phyloP scores from a whole-genome alignment of 805 yeast genomes.

The Saturnispora bothae region DNA sequence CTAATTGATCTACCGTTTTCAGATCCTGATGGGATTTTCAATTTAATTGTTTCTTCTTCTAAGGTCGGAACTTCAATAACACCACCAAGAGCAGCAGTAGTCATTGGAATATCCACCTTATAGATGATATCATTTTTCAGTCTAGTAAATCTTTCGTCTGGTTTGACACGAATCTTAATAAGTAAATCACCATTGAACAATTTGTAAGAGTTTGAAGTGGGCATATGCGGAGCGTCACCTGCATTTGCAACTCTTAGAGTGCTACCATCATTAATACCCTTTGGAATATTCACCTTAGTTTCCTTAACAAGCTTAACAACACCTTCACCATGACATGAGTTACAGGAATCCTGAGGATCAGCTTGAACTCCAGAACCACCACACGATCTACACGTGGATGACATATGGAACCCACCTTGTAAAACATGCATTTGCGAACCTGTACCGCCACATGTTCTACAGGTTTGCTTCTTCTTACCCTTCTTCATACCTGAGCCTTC shows the following conservation, averaged over 20 bases:
- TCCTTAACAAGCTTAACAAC: constrained; percentile 55
- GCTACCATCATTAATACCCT: constrained; percentile 81
- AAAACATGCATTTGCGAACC: constrained; percentile 80
- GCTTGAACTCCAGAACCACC: constrained; percentile 80
- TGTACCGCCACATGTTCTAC: constrained; percentile 84
- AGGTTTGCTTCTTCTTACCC: constrained; percentile 66
- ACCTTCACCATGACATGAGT: constrained; percentile 82
- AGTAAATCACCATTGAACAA: constrained; percentile 79
- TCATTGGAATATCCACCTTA: constrained; percentile 67
- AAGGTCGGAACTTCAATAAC: constrained; percentile 83
- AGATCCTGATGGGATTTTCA: constrained; percentile 78
- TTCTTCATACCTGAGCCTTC: constrained; percentile 75
- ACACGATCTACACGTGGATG: constrained; percentile 82
- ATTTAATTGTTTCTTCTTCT: constrained; percentile 56
- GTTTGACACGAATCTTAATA: constrained; percentile 66
- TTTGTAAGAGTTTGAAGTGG: constrained; percentile 60
- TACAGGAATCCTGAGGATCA: constrained; percentile 59
- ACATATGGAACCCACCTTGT: constrained; percentile 94
- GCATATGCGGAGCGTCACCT: constrained; percentile 80
- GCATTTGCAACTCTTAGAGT: constrained; percentile 75
- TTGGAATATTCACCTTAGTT: constrained; percentile 78
- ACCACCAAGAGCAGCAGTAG: constrained; percentile 97
- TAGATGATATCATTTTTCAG: constrained; percentile 56
- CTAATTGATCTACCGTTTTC: constrained; percentile 64
- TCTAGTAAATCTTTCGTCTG: constrained; percentile 63